Conservation (phyloP, 495 filamentous ascomycete species). For the Penicillium bialowiezense region DNA sequence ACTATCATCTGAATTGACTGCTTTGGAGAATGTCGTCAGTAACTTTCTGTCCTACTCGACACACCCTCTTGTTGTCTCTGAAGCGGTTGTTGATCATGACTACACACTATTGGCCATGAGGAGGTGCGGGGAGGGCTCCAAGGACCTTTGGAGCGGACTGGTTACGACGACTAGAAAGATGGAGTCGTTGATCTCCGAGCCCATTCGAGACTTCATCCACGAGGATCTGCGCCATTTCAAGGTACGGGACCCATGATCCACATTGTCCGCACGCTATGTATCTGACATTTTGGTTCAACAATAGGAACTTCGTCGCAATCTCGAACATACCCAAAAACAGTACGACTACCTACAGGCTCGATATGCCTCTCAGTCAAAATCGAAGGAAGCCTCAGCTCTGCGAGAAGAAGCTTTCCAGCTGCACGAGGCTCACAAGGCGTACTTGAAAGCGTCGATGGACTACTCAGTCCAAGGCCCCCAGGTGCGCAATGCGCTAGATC, state of each 20-base stretch:
- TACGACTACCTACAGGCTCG: conserved; percentile 77
- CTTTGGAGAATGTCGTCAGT: conserved; percentile 67
- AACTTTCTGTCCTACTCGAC: conserved; percentile 68
- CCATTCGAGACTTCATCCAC: conserved; percentile 70
- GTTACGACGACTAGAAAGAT: conserved; percentile 68
- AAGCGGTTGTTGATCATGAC: conserved; percentile 87
- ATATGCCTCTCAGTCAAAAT: conserved; percentile 81
- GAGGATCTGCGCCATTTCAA: conserved; percentile 70
- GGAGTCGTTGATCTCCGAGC: conserved; percentile 73
- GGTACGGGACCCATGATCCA: conserved; percentile 22
- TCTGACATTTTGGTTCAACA: conserved; percentile 33
- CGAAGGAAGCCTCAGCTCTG: conserved; percentile 86
- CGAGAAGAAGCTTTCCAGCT: conserved; percentile 95
- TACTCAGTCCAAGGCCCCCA: conserved; percentile 86
- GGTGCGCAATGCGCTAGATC: conserved; percentile 74
- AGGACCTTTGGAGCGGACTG: conserved; percentile 82
- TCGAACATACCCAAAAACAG: conserved; percentile 78
- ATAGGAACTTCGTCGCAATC: conserved; percentile 61
- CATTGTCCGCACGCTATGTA: not conserved
- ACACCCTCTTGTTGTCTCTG: conserved; percentile 69
- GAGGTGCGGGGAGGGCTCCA: conserved; percentile 76
- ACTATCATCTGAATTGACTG: conserved; percentile 67
- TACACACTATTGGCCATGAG: conserved; percentile 86
- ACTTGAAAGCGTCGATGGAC: conserved; percentile 89
- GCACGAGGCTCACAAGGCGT: conserved; percentile 88